These are phyloP conservation scores for Centella asiatica DNA, from an alignment of 129 eudicot genomes.

Conservation along the genomic window DNA sequence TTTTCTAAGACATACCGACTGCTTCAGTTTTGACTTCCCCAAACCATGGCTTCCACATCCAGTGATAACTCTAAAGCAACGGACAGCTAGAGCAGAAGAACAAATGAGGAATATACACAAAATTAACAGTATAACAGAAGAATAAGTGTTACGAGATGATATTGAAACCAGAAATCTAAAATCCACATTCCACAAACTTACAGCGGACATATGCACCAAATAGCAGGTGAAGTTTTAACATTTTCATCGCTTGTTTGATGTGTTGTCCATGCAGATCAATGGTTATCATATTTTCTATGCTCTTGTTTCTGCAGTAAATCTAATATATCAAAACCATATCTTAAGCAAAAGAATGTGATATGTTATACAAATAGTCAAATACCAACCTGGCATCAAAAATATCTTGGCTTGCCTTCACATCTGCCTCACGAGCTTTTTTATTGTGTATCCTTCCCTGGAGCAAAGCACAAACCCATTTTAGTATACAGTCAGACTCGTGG, in stretches of 20 bases:
- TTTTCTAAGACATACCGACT: conserved; percentile 74
- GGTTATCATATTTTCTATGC: conserved; percentile 65
- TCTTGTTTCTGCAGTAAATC: conserved; percentile 64
- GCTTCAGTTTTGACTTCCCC: conserved; percentile 87
- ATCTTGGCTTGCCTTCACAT: conserved; percentile 84
- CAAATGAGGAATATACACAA: not conserved
- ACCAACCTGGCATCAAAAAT: conserved; percentile 79
- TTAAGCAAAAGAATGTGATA: not conserved
- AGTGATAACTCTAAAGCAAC: conserved; percentile 74
- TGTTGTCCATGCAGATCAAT: conserved; percentile 98
- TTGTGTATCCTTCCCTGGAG: conserved; percentile 58
- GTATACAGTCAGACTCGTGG: not conserved
- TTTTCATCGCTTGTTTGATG: conserved; percentile 87
- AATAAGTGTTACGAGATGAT: not conserved
- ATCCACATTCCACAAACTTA: conserved; percentile 28
- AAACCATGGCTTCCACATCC: conserved; percentile 88
- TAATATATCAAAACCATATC: not conserved
- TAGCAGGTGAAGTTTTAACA: conserved; percentile 81
- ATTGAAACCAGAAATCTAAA: not conserved
- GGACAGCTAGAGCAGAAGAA: conserved; percentile 58
- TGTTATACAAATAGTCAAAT: no score
- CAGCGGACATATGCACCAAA: conserved; percentile 96
- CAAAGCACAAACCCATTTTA: conserved; percentile 3
- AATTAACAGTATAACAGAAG: not conserved
- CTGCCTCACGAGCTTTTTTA: conserved; percentile 73